Base-by-base conservation (phyloP, 2,329 filamentous ascomycete genomes). In the Ascochyta rabiei region DNA sequence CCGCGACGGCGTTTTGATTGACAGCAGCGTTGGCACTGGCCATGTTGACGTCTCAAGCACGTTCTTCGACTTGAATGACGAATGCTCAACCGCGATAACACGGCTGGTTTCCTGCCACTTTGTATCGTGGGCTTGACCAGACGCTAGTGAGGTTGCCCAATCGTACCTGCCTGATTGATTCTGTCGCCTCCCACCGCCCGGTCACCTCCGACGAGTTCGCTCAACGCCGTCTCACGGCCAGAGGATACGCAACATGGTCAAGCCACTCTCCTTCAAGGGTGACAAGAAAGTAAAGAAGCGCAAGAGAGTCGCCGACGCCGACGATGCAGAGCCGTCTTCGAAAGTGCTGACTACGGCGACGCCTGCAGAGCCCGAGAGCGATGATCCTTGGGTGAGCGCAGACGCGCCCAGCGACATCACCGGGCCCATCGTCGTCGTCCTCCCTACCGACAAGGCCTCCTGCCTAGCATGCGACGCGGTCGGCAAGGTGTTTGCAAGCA, bases 261-360 rank as follows among this genome's bases (percentile, higher is more conserved):
- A 96, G 75, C 88, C 93, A 42, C 84, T 99, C 54, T 82, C 86
- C 43, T 99, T 99, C 83, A 99, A 99, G 79, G 95, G 95, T 81
- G 95, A 99, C 79, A 97, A 96, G 77, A 95, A 95, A 79, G 79
- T 85, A 31, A 96, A 95, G 77, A 97, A 97, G 82, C 85, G 91
- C 75, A 97, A 96, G 83, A 86, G 90, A 65, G 77, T 83, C 42
- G 80, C 81, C 47, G 79, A 79, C 38, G 80, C 85, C 38, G 78
- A 81, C 56, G 76, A 79, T 24, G 73, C 75, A 12, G 73, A 76
- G 24, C 63, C 57, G 15, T 50, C 59, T 6, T 72, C 72, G 4
- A 77, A 76, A 56, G 70, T 72, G 23, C 61, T 75, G 44, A 68
- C 60, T 56, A 70, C 69, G 37, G 66, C 68, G 60, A 79, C 63